Evolutionary conservation across 2,329 filamentous ascomycete species (phyloP), one percentile per base, ranked within the genome.

Genomic region (Nemania bipapillata): DNA sequence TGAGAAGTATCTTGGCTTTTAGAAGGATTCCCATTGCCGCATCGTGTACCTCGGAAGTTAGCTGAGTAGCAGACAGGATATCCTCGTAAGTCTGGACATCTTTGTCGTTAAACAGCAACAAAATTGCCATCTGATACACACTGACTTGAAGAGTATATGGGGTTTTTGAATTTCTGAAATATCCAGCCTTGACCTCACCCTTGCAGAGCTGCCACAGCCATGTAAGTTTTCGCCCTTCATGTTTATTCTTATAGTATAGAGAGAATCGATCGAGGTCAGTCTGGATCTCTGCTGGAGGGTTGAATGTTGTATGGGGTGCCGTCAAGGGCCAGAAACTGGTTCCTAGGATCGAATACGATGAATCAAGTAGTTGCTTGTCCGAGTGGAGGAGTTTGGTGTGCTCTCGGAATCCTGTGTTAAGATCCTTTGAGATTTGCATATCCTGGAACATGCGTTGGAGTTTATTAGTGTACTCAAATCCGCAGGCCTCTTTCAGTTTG

Each of bases 361-460:
- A 93, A 78, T 99, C 96, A 45, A 94, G 85, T 22, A 90, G 84
- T 54, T 87, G 88, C 83, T 92, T 93, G 17, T 89, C 87, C 68
- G 89, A 88, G 47, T 93, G 86, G 3, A 88, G 79, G n/a, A 85
- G 84, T 74, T 87, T 86, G 11, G 87, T 83, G 75, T 94, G 90
- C 80, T 94, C 92, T 76, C 92, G 91, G 85, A 96, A 99, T 32
- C 91, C 90, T 55, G 88, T 87, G 81, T 99, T 99, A 54, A 99
- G 87, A 81, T 99, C 96, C 82, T 97, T 97, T 72, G 95, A 98
- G 58, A 97, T 97, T 80, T 99, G 96, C 85, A 99, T 97, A 78
- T 99, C 96, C 80, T 98, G 95, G 87, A 98, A 99, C 96, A 99
- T 99, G 78, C 96, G 93, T 83, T 98, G 95, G 53, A 99, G 87